Evolutionary conservation across 2,329 filamentous ascomycete species (phyloP).

Genomic region (Plenodomus biglobosus): DNA sequence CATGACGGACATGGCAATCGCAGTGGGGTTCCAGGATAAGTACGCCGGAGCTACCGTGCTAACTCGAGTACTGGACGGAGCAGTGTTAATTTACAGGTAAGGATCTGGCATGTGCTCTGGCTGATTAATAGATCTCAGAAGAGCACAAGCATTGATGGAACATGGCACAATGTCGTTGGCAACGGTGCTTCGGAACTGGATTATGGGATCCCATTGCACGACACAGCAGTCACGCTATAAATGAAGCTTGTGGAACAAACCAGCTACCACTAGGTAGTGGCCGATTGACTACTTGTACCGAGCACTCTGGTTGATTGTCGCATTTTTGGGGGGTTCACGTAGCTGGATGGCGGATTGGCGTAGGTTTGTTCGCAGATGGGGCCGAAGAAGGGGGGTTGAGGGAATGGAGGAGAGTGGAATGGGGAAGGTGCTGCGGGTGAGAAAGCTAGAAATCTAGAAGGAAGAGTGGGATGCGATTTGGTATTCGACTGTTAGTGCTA

Average conservation of each 20-base stretch:
- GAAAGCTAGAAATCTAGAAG: conserved; percentile 16
- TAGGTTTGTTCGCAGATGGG: conserved; percentile 20
- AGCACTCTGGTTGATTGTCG: conserved; percentile 16
- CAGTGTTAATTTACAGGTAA: too few species aligned
- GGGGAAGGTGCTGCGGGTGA: conserved; percentile 16
- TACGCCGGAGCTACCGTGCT: too few species aligned
- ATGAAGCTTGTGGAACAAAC: too few species aligned
- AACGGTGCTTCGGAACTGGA: too few species aligned
- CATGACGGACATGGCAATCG: too few species aligned
- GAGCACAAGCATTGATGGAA: too few species aligned
- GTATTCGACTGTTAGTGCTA: background rate
- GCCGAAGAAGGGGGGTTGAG: conserved; percentile 1
- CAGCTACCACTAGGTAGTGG: too few species aligned
- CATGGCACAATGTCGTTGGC: too few species aligned
- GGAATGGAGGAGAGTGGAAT: conserved; percentile 10
- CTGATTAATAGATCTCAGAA: too few species aligned
- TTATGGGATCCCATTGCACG: conserved; percentile 22
- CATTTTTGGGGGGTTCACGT: conserved; percentile 23
- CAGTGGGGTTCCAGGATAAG: too few species aligned
- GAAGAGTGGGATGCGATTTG: background rate
- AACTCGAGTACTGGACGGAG: too few species aligned
- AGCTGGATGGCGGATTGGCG: conserved; percentile 13
- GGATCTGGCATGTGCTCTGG: too few species aligned
- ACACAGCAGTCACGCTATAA: conserved; percentile 25
- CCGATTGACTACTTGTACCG: conserved; percentile 14